Base-by-base conservation (phyloP, 495 filamentous ascomycete species). In the Apodospora peruviana region DNA sequence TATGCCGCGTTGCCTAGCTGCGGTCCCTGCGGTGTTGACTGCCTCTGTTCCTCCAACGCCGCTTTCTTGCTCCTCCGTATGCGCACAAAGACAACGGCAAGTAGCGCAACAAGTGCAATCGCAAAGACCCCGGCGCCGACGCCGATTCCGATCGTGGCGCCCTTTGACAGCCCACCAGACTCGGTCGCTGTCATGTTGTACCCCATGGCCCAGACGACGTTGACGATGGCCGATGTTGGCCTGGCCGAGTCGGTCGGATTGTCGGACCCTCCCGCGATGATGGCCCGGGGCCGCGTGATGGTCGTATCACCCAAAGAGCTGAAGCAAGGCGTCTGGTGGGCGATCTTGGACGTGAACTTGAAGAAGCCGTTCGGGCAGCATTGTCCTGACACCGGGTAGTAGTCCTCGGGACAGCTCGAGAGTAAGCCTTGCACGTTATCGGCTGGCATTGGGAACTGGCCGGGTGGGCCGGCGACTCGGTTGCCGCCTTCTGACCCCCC, bases 301-400 rank as follows among this genome's bases (percentile, higher is more conserved):
- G n/a, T 32, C 2, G 8, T 17, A n/a, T n/a, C n/a, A n/a, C n/a
- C n/a, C 35, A 62, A 48, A 18, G 48, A 53, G 52, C 43, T 48
- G 57, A 60, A 60, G 50, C 57, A 62, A 22, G 60, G 57, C 1
- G 60, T 62, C 23, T 55, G 57, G 44, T 9, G 41, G 40, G 57
- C 57, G 17, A 62, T 44, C 7, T 10, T 7, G 12, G 40, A 22
- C 1, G 60, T 62, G 54, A 57, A 60, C 35, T 57, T 57, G 54
- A 45, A 62, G 47, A 52, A 62, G 38, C 60, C 57, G 41, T 57
- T 59, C 0, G 60, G 57, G 43, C 60, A 60, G 42, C 57, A 62
- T 32, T 53, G 48, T 3, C 54, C 52, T 2, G 53, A 55, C 8
- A 62, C 57, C 9, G 53, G 48, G 47, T 62, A 62, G 38, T 57